Evolutionary conservation across 148 eudicot genomes (phyloP).

Genomic region (Cornus kousa): DNA sequence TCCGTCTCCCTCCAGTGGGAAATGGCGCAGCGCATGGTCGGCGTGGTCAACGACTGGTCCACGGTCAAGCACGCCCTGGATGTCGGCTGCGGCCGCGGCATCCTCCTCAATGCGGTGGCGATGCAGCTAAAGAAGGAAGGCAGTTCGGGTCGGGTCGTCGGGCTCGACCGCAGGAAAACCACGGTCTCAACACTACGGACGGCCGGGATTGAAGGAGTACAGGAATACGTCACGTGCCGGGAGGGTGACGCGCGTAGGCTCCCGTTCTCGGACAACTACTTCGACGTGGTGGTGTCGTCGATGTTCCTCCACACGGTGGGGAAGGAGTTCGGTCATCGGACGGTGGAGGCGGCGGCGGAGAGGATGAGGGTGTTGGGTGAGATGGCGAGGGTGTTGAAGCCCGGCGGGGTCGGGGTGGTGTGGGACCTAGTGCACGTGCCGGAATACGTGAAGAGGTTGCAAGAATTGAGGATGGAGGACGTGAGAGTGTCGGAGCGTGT

Average conservation of each 20-base stretch:
- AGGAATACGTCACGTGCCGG: slow-evolving; percentile 90
- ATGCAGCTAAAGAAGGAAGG: slow-evolving; percentile 80
- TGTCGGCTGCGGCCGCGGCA: slow-evolving; percentile 91
- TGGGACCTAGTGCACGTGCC: slow-evolving; percentile 91
- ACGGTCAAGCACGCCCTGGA: slow-evolving; percentile 76
- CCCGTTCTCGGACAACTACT: slow-evolving; percentile 74
- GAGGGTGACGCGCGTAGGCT: slow-evolving; percentile 76
- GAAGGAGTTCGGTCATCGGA: slow-evolving; percentile 62
- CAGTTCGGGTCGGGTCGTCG: slow-evolving; percentile 87
- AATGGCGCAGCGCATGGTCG: slow-evolving; percentile 76
- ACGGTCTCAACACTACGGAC: slow-evolving; percentile 58
- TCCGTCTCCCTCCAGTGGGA: slow-evolving; percentile 79
- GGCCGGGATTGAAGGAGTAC: slow-evolving; percentile 76
- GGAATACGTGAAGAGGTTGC: slow-evolving; percentile 70
- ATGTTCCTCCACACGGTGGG: slow-evolving; percentile 64
- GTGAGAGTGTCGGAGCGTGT: slow-evolving; percentile 77
- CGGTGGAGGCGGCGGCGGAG: slow-evolving; percentile 77
- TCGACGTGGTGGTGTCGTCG: slow-evolving; percentile 88
- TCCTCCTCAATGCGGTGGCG: slow-evolving; percentile 84
- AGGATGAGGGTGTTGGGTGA: slow-evolving; percentile 73
- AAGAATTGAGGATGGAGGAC: slow-evolving; percentile 79
- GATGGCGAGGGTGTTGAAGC: slow-evolving; percentile 70
- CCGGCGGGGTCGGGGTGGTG: slow-evolving; percentile 85
- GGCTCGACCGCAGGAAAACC: slow-evolving; percentile 45
- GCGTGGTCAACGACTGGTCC: slow-evolving; percentile 70